Base-by-base conservation (phyloP, 306 rosid genomes). In the Erythrophleum fordii region DNA sequence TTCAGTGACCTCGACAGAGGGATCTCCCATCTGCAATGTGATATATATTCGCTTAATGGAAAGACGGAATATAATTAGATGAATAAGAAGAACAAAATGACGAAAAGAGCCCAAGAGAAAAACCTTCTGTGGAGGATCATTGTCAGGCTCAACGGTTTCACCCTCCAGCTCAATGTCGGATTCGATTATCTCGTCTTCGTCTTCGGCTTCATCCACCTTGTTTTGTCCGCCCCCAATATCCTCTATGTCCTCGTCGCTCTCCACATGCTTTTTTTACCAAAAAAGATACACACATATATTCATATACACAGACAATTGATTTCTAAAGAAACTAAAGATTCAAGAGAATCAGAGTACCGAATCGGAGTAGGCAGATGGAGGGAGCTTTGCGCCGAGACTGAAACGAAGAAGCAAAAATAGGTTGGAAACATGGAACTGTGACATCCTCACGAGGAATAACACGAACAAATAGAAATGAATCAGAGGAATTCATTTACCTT, bases 101-200 rank as follows among this genome's bases (percentile, higher is more conserved):
- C 48, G 55, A 13, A 0, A 18, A 25, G 22, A 71, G 53, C 4
- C 65, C 16, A 9, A 16, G 0, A 13, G 16, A 49, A 60, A 37
- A 41, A 90, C 98, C 93, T 93, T 93, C 79, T 93, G 98, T 7
- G 98, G 88, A 72, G 97, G 93, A 69, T 91, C 98, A 75, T 87
- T 76, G 61, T 93, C 98, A 45, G 97, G 89, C 83, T 93, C 95
- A 3, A 92, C 90, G 22, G 73, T 85, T 44, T 93, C 98, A 69
- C 97, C 98, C 76, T 93, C 98, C 3, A 93, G 88, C 77, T 93
- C 98, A 26, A 93, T 41, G 81, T 93, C 98, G 12, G 98, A 93
- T 83, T 93, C 98, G 67, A 93, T 35, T 56, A 91, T 90, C 77
- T 91, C 98, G 22, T 86, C 98, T n/a, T 93, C 94, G 4, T 86